A percentile compares a stretch with the other conserved stretches of the same genome.
Evolutionary conservation across 176 grass and related monocot genomes (phyloP).

Genomic region (Alloteropsis semialata): DNA sequence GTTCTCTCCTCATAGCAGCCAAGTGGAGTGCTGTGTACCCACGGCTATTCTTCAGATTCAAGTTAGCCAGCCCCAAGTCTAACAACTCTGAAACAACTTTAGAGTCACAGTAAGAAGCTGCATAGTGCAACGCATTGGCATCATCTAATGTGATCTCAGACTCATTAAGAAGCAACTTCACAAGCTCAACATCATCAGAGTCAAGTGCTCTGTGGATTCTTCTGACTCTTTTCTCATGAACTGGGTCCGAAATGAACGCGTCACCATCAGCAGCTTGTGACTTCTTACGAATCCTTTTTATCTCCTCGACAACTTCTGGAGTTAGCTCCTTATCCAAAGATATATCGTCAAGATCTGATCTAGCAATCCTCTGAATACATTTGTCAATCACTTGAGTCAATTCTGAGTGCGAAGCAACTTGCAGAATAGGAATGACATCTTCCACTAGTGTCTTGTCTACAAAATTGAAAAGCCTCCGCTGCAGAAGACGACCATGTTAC

Average conservation of each 20-base stretch:
- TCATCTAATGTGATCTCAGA: conserved; percentile 90
- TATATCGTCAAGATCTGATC: conserved; percentile 79
- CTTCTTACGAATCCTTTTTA: conserved; percentile 52
- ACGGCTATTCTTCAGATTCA: conserved; percentile 85
- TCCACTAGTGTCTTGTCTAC: conserved; percentile 91
- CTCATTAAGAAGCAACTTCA: conserved; percentile 92
- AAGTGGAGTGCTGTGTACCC: conserved; percentile 85
- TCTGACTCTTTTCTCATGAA: conserved; percentile 77
- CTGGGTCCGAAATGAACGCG: conserved; percentile 30
- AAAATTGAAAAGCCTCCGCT: conserved; percentile 91
- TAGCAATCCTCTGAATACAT: conserved; percentile 81
- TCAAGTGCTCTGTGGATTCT: conserved; percentile 88
- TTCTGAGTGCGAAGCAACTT: conserved; percentile 73
- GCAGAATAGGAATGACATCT: conserved; percentile 77
- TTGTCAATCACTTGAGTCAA: conserved; percentile 51
- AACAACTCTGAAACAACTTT: conserved; percentile 89
- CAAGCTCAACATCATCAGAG: conserved; percentile 95
- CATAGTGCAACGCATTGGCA: conserved; percentile 86
- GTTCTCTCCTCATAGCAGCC: conserved; percentile 96
- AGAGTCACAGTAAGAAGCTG: conserved; percentile 83
- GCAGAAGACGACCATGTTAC: conserved; percentile 37
- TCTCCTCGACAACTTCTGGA: conserved; percentile 53
- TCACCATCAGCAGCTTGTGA: conserved; percentile 41
- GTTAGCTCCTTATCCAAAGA: conserved; percentile 80
- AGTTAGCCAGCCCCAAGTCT: conserved; percentile 59